phyloP scores from a whole-genome alignment of 2,329 filamentous ascomycete genomes.

The Pseudogymnoascus sp. region DNA sequence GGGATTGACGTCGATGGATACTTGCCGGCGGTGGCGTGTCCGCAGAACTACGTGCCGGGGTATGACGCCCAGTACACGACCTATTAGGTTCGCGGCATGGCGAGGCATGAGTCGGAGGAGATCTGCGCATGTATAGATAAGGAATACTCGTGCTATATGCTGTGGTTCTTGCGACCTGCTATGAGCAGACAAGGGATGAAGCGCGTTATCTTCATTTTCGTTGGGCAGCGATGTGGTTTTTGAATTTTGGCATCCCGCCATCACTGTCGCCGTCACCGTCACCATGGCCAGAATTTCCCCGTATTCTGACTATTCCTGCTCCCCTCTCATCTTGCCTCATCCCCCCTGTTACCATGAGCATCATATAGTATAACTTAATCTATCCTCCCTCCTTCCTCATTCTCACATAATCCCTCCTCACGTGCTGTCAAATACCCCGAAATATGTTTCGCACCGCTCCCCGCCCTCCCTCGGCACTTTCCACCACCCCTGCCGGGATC shows the following conservation, averaged over 20 bases:
- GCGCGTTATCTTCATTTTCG: not conserved
- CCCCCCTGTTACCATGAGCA: not conserved
- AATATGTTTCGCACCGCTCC: not conserved
- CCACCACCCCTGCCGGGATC: not conserved
- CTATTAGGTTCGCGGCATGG: not conserved
- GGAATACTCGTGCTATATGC: not conserved
- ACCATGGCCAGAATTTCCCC: not conserved
- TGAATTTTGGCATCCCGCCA: not conserved
- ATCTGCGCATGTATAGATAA: not conserved
- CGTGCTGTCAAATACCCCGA: not conserved
- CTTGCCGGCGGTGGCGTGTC: conserved; percentile 33
- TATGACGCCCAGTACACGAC: conserved; percentile 18
- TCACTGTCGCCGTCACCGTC: not conserved
- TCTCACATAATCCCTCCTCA: not conserved
- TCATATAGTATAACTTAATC: not conserved
- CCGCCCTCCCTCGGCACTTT: not conserved
- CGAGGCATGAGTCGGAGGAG: not conserved
- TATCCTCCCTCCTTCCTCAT: not conserved
- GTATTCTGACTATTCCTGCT: not conserved
- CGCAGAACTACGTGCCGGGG: conserved; percentile 21
- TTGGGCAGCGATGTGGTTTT: conserved; percentile 1
- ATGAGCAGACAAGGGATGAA: not conserved
- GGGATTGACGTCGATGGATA: conserved; percentile 27
- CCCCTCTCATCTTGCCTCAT: not conserved
- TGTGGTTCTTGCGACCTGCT: not conserved